These are phyloP conservation scores for Cucumis cinereus DNA, from an alignment of 306 rosid genomes.

Conservation along the genomic window DNA sequence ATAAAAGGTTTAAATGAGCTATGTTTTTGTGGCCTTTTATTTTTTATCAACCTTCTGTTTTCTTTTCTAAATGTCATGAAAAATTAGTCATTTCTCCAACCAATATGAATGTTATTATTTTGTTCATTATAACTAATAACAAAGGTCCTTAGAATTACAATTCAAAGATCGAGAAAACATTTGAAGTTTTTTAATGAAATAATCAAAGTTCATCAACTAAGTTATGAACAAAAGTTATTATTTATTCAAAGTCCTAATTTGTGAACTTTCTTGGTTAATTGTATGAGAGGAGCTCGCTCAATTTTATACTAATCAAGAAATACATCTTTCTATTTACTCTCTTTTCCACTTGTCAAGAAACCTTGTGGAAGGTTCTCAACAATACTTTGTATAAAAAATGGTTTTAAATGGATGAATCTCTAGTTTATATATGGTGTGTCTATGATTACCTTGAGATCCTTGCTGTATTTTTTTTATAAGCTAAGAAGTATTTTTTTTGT, in stretches of 20 bases:
- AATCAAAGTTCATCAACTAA: neutral
- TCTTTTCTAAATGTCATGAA: no score
- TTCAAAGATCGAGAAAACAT: neutral
- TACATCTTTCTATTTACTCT: neutral
- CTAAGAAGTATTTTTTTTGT: neutral
- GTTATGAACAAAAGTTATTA: neutral
- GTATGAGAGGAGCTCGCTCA: neutral
- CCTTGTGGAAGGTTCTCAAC: neutral
- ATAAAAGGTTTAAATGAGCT: no score
- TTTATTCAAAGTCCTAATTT: no score
- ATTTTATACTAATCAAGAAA: neutral
- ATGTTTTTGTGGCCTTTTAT: no score
- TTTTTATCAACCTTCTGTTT: no score
- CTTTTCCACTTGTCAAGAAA: neutral
- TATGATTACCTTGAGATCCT: neutral
- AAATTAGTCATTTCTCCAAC: neutral
- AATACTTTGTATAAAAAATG: neutral
- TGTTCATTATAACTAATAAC: neutral
- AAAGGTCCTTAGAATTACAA: neutral
- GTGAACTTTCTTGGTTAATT: neutral
- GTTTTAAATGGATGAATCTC: neutral
- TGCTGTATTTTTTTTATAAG: neutral
- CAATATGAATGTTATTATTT: neutral
- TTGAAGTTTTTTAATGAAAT: neutral
- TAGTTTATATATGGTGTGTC: neutral